Evolutionary conservation across 208 protist species (phyloP), one percentile per base, ranked within the genome.

Genomic region (Plasmodiophora brassicae): DNA sequence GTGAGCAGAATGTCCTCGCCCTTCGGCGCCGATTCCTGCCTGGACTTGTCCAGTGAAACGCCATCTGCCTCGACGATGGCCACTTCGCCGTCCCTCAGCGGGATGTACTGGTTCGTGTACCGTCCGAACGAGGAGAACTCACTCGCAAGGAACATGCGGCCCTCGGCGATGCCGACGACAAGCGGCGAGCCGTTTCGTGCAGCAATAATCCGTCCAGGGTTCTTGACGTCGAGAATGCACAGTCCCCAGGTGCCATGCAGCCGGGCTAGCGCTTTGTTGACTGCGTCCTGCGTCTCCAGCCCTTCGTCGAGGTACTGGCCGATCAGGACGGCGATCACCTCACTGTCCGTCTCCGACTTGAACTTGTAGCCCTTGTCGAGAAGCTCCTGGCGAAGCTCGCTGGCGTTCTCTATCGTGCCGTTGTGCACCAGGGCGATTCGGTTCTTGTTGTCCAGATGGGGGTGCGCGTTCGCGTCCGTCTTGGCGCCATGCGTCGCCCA

Each of bases 401-500:
- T 36, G 39, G 65, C 78, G 50, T 90, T 90, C 0, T 45, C 71
- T 46, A 90, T 90, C 32, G 83, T 90, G 22, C 88, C 88, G 32
- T 90, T 90, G 36, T 90, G 88, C 35, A 89, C 85, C 57, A 89
- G 50, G 45, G 72, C 85, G 45, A 90, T 28, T 43, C 65, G 57
- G 25, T 39, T 10, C 28, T 88, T 88, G 22, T 1, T 39, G 65
- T 84, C 41, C 1, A 25, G 38, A 54, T 90, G 88, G 36, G 88
- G 88, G n/a, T 90, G 88, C 8, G 85, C 85, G 53, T 90, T 90
- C 60, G 20, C 39, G 25, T 45, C 88, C 28, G 85, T 93, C 90
- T 92, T 91, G 0, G 43, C 92, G 14, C 50, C 50, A 89, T 94
- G 92, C 10, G 93, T 95, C 22, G 93, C 93, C 93, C 93, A 95